Evolutionary conservation across 164 flowering plant genomes (phyloP).

Genomic region (Piper longum): DNA sequence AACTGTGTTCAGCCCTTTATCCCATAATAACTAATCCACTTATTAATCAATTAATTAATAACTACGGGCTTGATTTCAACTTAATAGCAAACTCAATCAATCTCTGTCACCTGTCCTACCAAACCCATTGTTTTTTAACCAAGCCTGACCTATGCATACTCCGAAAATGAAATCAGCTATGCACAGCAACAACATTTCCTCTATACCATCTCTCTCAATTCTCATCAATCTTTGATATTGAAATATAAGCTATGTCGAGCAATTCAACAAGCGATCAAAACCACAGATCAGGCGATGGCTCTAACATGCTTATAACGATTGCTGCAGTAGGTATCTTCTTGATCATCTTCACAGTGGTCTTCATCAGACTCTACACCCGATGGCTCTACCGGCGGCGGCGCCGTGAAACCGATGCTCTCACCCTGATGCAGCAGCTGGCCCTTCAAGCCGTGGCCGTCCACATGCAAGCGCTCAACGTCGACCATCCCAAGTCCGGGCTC

Average conservation of each 20-base stretch:
- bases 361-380: neutral
- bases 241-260: neutral
- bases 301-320: neutral
- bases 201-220: too few relatives aligned
- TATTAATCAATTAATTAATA: too few relatives aligned
- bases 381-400: neutral
- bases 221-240: neutral
- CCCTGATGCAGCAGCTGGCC: neutral
- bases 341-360: neutral
- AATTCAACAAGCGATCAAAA: neutral
- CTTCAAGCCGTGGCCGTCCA: neutral
- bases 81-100: too few relatives aligned
- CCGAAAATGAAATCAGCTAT: too few relatives aligned
- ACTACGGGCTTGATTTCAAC: too few relatives aligned
- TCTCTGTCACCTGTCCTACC: too few relatives aligned
- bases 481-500: conserved; percentile 1
- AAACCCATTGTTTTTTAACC: too few relatives aligned
- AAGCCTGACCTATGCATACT: too few relatives aligned
- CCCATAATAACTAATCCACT: too few relatives aligned
- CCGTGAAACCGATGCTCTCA: neutral
- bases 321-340: neutral
- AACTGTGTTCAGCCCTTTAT: too few relatives aligned
- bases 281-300: neutral
- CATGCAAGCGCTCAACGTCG: neutral
- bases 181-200: too few relatives aligned